Base-by-base conservation (phyloP, 2,329 filamentous ascomycete species). In the Colletotrichum limetticola region DNA sequence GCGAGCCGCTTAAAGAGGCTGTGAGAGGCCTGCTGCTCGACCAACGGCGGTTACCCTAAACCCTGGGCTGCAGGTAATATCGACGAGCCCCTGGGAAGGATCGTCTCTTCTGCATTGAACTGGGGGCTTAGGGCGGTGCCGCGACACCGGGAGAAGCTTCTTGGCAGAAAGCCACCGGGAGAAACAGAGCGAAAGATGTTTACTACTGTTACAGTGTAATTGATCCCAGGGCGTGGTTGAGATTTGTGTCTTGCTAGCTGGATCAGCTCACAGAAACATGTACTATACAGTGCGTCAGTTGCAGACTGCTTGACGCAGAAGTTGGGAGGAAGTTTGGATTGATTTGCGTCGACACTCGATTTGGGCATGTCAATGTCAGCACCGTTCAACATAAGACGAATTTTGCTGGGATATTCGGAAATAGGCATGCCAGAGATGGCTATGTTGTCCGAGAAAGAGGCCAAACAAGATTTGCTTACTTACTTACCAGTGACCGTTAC, bases 181-280 rank as follows among this genome's bases (percentile, higher is more conserved):
- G 30, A n/a, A 42, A 32, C 16, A 32, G 19, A 26, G 30, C 9
- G 55, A 22, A 19, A 32, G 11, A 26, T 32, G 53, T 14, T 56
- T 64, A 60, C 32, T 55, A 61, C 32, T 52, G 26, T 59, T 30
- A 60, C 60, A 24, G 42, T 32, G n/a, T 56, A 19, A 46, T 49
- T 57, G 56, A 71, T 32, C 52, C 66, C 12, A 66, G 71, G 71
- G 71, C 71, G 66, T 19, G 49, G n/a, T 16, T 22, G 46, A 72
- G 53, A 72, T 72, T 70, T 61, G 16, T 72, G 71, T 72, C 71
- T 72, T 60, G 62, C 55, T 22, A 56, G n/a, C 56, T 58, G 62
- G 71, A 55, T 61, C 35, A 57, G 49, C 46, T 49, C 32, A 35
- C 32, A 70, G 53, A 53, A 32, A 70, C 42, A 49, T 46, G 53